Conservation (phyloP, 228 moss, liverwort and hornwort genomes). For the Sphagnum magellanicum region DNA sequence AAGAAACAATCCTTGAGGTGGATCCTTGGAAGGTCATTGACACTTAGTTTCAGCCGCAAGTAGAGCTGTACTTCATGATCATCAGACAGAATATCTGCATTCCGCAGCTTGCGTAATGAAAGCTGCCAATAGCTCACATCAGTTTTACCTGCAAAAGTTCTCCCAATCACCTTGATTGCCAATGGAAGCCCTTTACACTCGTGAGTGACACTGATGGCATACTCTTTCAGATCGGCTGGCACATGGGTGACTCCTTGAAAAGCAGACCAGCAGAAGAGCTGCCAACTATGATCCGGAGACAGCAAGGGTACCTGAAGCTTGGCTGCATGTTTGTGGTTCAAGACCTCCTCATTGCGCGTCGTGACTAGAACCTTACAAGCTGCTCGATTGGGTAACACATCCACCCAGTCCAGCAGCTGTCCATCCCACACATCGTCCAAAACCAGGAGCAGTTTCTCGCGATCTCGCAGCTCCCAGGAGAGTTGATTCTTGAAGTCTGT, state of each 20-base stretch:
- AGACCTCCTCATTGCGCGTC: conserved; percentile 6
- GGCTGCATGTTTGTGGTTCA: conserved; percentile 5
- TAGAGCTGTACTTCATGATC: conserved; percentile 20
- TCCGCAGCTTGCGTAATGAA: conserved; percentile 3
- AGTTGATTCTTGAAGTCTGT: too few relatives aligned
- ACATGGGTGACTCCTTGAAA: conserved; percentile 18
- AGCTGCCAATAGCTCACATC: conserved; percentile 11
- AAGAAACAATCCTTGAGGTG: conserved; percentile 14
- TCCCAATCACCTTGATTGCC: conserved; percentile 23
- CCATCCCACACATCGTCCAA: conserved; percentile 13
- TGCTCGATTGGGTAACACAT: conserved; percentile 4
- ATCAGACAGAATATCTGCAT: conserved; percentile 4
- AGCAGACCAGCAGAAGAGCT: conserved; percentile 30
- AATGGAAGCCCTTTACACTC: conserved; percentile 27
- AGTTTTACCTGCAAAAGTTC: conserved; percentile 15
- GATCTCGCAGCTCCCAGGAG: too few relatives aligned
- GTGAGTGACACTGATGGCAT: conserved; percentile 4
- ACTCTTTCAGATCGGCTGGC: not conserved
- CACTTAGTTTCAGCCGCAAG: conserved; percentile 21
- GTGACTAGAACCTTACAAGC: conserved; percentile 13
- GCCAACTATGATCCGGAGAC: conserved; percentile 20
- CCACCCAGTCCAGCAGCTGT: conserved; percentile 13
- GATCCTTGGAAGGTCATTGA: conserved; percentile 4
- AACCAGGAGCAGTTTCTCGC: not conserved
- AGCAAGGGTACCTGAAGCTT: conserved; percentile 10